Base-by-base conservation (phyloP, 176 grass and related monocot genomes). In the Carex kokanica region DNA sequence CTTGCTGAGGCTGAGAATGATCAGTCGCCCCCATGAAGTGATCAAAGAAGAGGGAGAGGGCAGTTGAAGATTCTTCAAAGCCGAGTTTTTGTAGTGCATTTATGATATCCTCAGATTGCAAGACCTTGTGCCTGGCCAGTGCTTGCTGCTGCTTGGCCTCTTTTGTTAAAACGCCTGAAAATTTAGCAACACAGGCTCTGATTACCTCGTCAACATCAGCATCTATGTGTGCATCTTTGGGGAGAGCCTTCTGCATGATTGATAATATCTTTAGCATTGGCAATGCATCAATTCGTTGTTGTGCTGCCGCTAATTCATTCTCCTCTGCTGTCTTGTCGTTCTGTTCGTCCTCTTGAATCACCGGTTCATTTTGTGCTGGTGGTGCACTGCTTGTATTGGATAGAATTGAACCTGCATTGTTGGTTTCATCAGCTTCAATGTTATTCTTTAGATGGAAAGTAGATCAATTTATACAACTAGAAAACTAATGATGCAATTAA, bases 31-130 rank as follows among this genome's bases (percentile, higher is more conserved):
- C 70, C 3, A 3, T 25, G 21, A 52, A 41, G 43, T 43, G 70
- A 74, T 43, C 51, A 13, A 14, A 24, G n/a, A 51, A 74, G 3
- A 74, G 70, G 9, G 70, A 52, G 10, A 74, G 70, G 43, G 70
- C 43, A 74, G 12, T 15, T 10, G 70, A 74, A 49, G 70, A 47
- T 8, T 51, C 70, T 74, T 74, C 45, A 14, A 74, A 74, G n/a
- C 71, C 71, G 2, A 74, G 71, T 51, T 27, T 14, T 5, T 53
- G 6, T 2, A 74, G 12, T 14, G 71, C 71, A 29, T 45, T 74
- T 8, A 74, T 74, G 15, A 74, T 74, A 53, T 74, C 71, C 27
- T 74, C 71, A 27, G 71, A 52, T 53, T 52, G 21, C 45, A 74
- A 8, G 1, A 1, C 23, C 23, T 51, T 74, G 71, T 74, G 71